A percentile compares a stretch with the other conserved stretches of the same genome.
These are phyloP conservation scores for Yarrowia divulgata DNA, from an alignment of 805 yeast species.

Conservation along the genomic window DNA sequence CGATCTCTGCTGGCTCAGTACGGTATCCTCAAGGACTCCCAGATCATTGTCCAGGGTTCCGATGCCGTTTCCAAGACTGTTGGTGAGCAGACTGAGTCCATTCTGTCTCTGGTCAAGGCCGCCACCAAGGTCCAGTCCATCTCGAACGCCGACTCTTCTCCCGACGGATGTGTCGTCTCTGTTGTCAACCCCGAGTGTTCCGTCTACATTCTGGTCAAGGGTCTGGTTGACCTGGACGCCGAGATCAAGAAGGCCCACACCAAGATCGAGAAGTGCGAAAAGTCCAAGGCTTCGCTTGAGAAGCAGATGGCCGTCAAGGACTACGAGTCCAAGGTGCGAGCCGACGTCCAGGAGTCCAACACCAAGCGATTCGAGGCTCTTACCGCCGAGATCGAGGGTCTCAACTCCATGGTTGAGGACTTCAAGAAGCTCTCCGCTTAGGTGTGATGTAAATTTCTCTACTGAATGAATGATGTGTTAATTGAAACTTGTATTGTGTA, in stretches of 20 bases:
- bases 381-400: constrained; percentile 87
- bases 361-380: constrained; percentile 69
- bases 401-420: constrained; percentile 82
- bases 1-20: constrained; percentile 93
- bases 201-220: constrained; percentile 92
- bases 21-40: constrained; percentile 85
- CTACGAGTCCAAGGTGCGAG: constrained; percentile 84
- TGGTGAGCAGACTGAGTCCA: constrained; percentile 77
- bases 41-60: constrained; percentile 78
- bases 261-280: constrained; percentile 73
- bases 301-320: constrained; percentile 76
- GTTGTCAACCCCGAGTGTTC: constrained; percentile 81
- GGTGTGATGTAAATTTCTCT: constrained; percentile 52
- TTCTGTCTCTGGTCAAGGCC: constrained; percentile 90
- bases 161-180: constrained; percentile 88
- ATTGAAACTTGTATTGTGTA: not conserved
- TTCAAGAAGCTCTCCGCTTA: constrained; percentile 69
- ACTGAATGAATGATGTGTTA: constrained; percentile 13
- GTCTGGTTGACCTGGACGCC: constrained; percentile 89
- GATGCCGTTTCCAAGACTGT: constrained; percentile 61
- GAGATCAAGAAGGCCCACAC: constrained; percentile 84
- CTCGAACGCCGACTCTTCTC: constrained; percentile 64
- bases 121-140: constrained; percentile 72
- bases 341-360: constrained; percentile 81
- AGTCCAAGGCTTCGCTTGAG: constrained; percentile 65